Evolutionary conservation across 169 alveolate species (phyloP), one percentile per base, ranked within the genome.

Genomic region (Cryptosporidium parvum): DNA sequence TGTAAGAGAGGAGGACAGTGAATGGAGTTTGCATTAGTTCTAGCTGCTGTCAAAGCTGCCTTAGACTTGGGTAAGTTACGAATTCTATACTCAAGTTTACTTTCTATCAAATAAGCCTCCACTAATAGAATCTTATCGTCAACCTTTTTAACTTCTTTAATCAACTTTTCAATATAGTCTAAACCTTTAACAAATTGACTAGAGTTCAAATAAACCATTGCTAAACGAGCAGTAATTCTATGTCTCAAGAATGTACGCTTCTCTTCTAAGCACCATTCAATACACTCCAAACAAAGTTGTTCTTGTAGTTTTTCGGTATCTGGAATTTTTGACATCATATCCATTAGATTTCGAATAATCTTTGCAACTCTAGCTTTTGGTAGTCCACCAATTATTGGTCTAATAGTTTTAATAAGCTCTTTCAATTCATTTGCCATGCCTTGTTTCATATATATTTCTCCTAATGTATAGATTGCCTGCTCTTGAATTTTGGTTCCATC

Each of bases 1-100:
- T 97, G 98, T 37, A 96, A 92, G 35, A 93, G 73, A 7, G 99
- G 99, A 7, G 98, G 98, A 69, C 98, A 95, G 93, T 97, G 97
- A 51, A 97, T 97, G 35, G 98, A 94, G 67, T 97, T 97, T 10
- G 98, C 96, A 56, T 97, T 96, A 31, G 99, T 96, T 86, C 97
- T 95, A 3, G 98, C 97, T 45, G 98, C 96, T 0, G 99, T 97
- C 75, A 97, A 93, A 52, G 99, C 94, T 0, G 99, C 98, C 87
- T 97, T 98, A 70, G 98, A 94, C 80, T 96, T 96, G 29, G 98
- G 96, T 51, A 97, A 91, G 92, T 97, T 97, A 56, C 96, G 95
- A 52, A 97, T 93, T 51, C 97, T 95, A 91, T 96, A 95, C 87
- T 95, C 93, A 5, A 97, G 94, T 91, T 96, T 96, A 67, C 98